These are phyloP conservation scores for Saccharomycopsis sp. DNA, from an alignment of 805 yeast species.

Conservation along the genomic window DNA sequence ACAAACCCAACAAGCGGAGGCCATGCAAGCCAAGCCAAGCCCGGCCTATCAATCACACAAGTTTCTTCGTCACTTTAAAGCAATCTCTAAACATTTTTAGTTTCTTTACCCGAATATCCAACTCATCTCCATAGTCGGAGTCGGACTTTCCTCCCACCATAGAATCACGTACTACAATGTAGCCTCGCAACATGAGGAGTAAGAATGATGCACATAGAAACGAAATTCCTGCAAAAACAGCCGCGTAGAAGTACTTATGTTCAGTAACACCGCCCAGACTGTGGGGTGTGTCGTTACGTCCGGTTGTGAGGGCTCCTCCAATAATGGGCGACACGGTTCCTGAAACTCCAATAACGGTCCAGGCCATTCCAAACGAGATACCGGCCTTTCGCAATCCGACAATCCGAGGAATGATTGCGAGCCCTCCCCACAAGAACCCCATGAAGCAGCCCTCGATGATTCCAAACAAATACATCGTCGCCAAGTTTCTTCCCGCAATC, in stretches of 20 bases:
- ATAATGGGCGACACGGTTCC: slow-evolving; percentile 55
- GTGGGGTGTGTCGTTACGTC: slow-evolving; percentile 30
- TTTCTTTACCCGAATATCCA: slow-evolving; percentile 12
- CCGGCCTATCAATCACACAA: background rate
- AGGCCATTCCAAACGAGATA: slow-evolving; percentile 43
- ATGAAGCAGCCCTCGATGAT: slow-evolving; percentile 47
- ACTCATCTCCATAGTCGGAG: slow-evolving; percentile 27
- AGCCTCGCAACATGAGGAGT: slow-evolving; percentile 45
- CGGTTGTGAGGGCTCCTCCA: slow-evolving; percentile 43
- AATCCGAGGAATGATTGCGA: slow-evolving; percentile 42
- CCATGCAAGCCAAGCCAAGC: background rate
- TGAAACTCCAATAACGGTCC: slow-evolving; percentile 44
- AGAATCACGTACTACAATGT: slow-evolving; percentile 45
- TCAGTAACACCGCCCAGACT: slow-evolving; percentile 22
- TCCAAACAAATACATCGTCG: slow-evolving; percentile 48
- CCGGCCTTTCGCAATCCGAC: slow-evolving; percentile 49
- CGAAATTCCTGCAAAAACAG: slow-evolving; percentile 53
- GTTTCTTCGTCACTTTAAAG: background rate
- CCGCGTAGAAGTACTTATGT: slow-evolving; percentile 40
- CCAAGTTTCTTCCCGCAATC: slow-evolving; percentile 51
- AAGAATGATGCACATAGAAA: slow-evolving; percentile 40
- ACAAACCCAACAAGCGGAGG: background rate
- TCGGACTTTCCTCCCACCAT: slow-evolving; percentile 24
- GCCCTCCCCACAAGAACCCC: slow-evolving; percentile 57
- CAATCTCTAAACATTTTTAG: background rate